Evolutionary conservation across 2,329 filamentous ascomycete species (phyloP), one percentile per base, ranked within the genome.

Genomic region (Periconia digitata): DNA sequence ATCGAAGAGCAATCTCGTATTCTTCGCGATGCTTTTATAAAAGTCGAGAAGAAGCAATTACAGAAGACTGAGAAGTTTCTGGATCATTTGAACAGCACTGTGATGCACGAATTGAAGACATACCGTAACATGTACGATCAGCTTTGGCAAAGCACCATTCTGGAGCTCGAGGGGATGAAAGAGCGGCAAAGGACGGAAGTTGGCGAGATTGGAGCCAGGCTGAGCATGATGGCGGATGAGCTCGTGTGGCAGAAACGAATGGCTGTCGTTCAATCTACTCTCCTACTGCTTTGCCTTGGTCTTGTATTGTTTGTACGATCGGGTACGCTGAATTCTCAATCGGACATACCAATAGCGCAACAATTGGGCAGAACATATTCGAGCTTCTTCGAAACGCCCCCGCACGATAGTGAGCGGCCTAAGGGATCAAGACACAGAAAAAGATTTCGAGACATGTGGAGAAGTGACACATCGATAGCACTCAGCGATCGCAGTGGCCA

Each of bases 1-100:
- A 95, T 99, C 50, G 92, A 97, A 73, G 91, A 96, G 50, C 94
- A 97, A 69, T 96, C 92, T 3, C 87, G 85, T 41, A 90, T 95
- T 53, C 78, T 97, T 34, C 87, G 92, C 40, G 90, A 96, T 56
- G 90, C 90, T 0, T 89, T 96, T 54, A 83, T 84, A 46, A 88
- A 89, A 62, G 87, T 95, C 23, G 92, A 97, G 71, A 91, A 91
- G 60, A 85, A 87, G 45, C 94, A 97, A 67, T 76, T 95, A 15
- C 77, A 82, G n/a, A 94, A 92, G 65, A 90, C 92, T 1, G 85
- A 87, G 18, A 78, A 79, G 1, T 96, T 96, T 64, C 79, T 97
- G 13, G 84, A 90, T 51, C 84, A 84, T 32, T 79, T 99, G n/a
- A 99, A 99, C 69, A 79, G 78, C 40, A 96, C 92, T 0, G 90